phyloP scores from a whole-genome alignment of 148 eudicot species.

The Chenopodium quinoa region DNA sequence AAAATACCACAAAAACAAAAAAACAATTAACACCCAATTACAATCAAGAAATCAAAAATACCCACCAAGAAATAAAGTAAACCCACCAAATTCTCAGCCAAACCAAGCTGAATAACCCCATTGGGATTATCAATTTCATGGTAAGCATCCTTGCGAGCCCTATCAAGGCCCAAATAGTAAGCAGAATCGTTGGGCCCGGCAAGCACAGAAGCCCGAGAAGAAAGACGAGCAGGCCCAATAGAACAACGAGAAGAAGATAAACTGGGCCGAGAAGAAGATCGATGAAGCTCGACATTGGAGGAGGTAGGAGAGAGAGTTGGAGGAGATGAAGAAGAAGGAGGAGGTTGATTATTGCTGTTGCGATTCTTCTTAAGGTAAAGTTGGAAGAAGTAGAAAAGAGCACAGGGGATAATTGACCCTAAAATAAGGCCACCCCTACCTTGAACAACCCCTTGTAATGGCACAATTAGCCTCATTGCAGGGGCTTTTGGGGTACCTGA shows the following conservation, averaged over 20 bases:
- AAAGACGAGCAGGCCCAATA: constrained; percentile 37
- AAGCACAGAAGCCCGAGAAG: constrained; percentile 48
- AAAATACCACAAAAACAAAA: constrained; percentile 15
- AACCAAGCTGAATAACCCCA: constrained; percentile 78
- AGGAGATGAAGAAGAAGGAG: constrained; percentile 12
- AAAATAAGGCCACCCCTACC: constrained; percentile 77
- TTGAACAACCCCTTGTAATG: constrained; percentile 79
- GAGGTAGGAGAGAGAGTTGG: constrained; percentile 35
- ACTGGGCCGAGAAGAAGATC: constrained; percentile 47
- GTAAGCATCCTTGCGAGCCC: constrained; percentile 46
- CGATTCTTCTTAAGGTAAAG: constrained; percentile 65
- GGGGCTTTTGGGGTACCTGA: constrained; percentile 15
- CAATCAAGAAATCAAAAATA: not conserved
- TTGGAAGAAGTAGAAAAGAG: constrained; percentile 78
- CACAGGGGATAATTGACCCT: constrained; percentile 78
- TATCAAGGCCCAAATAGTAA: constrained; percentile 67
- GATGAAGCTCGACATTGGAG: constrained; percentile 34
- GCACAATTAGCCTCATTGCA: constrained; percentile 74
- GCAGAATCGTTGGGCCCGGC: constrained; percentile 49
- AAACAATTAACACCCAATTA: constrained; percentile 8
- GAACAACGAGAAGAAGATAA: constrained; percentile 37
- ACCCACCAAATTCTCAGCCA: constrained; percentile 72
- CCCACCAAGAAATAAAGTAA: not conserved
- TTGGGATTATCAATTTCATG: constrained; percentile 47
- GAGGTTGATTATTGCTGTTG: not conserved